Evolutionary conservation across 73 alveolate species (phyloP).

Genomic region (Paramecium biaurelia): DNA sequence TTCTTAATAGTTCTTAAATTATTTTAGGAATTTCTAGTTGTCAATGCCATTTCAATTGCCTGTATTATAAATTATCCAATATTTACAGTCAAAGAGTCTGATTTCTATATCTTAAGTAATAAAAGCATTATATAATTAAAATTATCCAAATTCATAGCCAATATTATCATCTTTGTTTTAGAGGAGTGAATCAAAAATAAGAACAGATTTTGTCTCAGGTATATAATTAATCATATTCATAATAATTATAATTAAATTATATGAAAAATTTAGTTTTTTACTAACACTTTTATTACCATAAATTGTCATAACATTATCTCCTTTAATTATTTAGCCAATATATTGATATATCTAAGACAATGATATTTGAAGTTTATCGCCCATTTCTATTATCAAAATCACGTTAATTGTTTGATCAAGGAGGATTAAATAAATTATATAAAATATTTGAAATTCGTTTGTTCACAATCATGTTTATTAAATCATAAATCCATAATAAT

Average conservation of each 20-base stretch:
- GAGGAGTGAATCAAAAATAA: not conserved
- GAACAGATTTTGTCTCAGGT: not conserved
- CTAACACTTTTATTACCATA: not conserved
- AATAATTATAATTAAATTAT: not conserved
- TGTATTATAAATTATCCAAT: not conserved
- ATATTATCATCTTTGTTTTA: conserved; percentile 23
- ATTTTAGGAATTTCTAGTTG: not conserved
- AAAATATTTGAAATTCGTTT: not conserved
- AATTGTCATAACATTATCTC: no score
- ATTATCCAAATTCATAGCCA: conserved; percentile 46
- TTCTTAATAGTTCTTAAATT: conserved; percentile 1
- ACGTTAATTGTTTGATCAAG: not conserved
- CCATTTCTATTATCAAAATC: no score
- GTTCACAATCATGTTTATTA: not conserved
- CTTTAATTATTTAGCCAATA: no score
- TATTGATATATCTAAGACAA: no score
- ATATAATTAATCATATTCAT: not conserved
- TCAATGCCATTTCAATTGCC: no score
- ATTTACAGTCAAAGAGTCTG: conserved; percentile 20
- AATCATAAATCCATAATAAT: no score
- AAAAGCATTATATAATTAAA: not conserved
- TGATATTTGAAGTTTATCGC: no score
- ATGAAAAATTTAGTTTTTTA: not conserved
- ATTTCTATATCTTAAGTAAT: not conserved
- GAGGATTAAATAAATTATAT: not conserved